phyloP scores from a whole-genome alignment of 176 grass and related monocot genomes.

The Pontederia crassipes region DNA sequence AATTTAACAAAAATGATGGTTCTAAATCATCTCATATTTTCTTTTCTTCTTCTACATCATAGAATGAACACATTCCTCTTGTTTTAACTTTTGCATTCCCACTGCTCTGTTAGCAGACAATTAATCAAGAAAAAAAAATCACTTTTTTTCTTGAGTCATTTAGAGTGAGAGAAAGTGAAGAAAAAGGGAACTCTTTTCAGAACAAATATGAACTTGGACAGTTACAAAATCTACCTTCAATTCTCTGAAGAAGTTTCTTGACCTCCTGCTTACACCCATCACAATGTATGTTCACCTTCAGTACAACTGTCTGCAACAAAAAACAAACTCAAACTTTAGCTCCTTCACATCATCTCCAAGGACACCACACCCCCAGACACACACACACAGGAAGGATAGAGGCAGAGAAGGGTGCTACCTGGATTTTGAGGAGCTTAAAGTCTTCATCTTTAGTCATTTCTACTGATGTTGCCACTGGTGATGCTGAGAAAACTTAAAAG shows the following conservation, averaged over 20 bases:
- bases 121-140: too few species aligned
- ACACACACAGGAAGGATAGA: background rate
- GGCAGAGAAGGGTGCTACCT: slow-evolving; percentile 25
- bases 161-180: background rate
- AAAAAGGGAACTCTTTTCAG: background rate
- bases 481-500: slow-evolving; percentile 1
- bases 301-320: slow-evolving; percentile 65
- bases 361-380: background rate
- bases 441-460: slow-evolving; percentile 91
- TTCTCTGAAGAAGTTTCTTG: slow-evolving; percentile 90
- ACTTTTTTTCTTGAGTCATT: too few species aligned
- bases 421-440: slow-evolving; percentile 97
- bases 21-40: too few species aligned
- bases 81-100: too few species aligned
- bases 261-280: slow-evolving; percentile 93
- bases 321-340: background rate
- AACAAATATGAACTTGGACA: too few species aligned
- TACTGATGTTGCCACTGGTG: slow-evolving; percentile 20
- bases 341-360: slow-evolving; percentile 8
- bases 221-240: slow-evolving; percentile 55
- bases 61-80: too few species aligned
- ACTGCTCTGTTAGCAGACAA: too few species aligned
- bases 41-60: too few species aligned
- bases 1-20: too few species aligned
- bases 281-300: slow-evolving; percentile 98